Evolutionary conservation across 441 rosid genomes (phyloP).

Genomic region (Rhodomyrtus psidioides): DNA sequence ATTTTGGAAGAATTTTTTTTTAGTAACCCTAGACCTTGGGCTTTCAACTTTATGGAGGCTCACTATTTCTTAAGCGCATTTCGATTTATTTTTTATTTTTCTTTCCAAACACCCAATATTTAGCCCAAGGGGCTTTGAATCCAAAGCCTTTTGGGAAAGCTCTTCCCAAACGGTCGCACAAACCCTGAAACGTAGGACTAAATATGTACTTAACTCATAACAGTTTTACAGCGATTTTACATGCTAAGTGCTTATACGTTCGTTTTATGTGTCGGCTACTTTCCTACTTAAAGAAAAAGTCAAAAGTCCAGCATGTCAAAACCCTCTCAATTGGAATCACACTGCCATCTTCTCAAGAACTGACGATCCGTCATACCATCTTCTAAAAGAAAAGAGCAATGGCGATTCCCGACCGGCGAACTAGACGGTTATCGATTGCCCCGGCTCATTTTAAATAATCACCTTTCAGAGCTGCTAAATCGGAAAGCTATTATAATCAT

Average conservation of each 20-base stretch:
- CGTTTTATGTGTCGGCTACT: not conserved
- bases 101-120: too few species aligned
- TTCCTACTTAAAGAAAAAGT: not conserved
- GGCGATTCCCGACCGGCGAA: not conserved
- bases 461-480: not conserved
- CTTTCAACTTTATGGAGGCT: too few species aligned
- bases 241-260: not conserved
- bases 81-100: too few species aligned
- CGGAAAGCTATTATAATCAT: not conserved
- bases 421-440: not conserved
- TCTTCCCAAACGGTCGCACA: not conserved
- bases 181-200: not conserved
- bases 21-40: too few species aligned
- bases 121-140: too few species aligned
- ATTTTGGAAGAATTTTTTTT: too few species aligned
- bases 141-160: too few species aligned
- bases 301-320: not conserved
- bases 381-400: not conserved
- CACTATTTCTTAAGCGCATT: too few species aligned
- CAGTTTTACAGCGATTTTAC: not conserved
- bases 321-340: not conserved
- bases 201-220: not conserved
- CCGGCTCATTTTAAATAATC: not conserved
- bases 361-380: not conserved
- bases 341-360: not conserved